Evolutionary conservation across 1,284 basidiomycete genomes (phyloP).

Genomic region (Ceratobasidium sp.): DNA sequence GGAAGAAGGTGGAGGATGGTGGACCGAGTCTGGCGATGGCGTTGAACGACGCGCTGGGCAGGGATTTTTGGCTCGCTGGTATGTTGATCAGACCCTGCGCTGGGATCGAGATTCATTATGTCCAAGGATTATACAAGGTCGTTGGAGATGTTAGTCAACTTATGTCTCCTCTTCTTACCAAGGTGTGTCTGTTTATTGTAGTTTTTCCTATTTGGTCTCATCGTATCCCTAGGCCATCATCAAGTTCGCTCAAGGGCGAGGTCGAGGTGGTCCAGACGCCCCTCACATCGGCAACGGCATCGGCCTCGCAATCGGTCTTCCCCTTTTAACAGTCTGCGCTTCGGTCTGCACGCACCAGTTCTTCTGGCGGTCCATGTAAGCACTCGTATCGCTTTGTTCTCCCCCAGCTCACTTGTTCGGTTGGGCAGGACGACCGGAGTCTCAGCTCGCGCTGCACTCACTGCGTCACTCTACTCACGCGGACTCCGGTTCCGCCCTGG

Average conservation of each 20-base stretch:
- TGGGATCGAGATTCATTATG: neutral
- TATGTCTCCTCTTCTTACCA: slow-evolving; percentile 73
- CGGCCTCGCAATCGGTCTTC: slow-evolving; percentile 77
- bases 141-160: slow-evolving; percentile 62
- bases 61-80: slow-evolving; percentile 76
- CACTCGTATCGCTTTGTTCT: neutral
- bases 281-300: slow-evolving; percentile 73
- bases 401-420: neutral
- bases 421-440: slow-evolving; percentile 66
- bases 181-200: slow-evolving; percentile 55
- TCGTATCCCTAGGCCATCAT: slow-evolving; percentile 26
- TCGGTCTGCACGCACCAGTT: slow-evolving; percentile 76
- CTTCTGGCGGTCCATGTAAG: slow-evolving; percentile 75
- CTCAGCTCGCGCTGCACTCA: slow-evolving; percentile 75
- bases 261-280: neutral
- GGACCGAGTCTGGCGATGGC: slow-evolving; percentile 71
- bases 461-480: slow-evolving; percentile 78
- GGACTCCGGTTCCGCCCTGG: slow-evolving; percentile 72
- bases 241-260: slow-evolving; percentile 26
- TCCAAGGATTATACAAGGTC: slow-evolving; percentile 57
- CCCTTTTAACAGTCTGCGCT: slow-evolving; percentile 67
- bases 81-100: slow-evolving; percentile 50
- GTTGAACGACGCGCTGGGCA: slow-evolving; percentile 76
- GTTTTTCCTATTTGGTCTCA: neutral
- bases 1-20: slow-evolving; percentile 55